These are phyloP conservation scores for Rhizopogon sp. DNA, from an alignment of 768 basidiomycete genomes.

Conservation along the genomic window DNA sequence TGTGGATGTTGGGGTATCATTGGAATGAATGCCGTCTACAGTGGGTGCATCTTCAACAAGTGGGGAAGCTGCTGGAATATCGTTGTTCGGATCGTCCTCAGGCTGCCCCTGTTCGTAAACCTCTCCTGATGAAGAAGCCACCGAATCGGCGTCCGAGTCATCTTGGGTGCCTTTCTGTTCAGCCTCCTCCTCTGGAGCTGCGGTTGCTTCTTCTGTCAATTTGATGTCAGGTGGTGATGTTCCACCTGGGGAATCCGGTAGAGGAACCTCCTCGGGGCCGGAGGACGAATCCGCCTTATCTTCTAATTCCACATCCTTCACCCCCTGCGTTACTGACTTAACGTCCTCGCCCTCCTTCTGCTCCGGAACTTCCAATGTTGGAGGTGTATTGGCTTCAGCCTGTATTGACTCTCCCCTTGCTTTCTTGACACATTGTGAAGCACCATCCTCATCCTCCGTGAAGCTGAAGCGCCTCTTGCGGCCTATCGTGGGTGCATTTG, in stretches of 20 bases:
- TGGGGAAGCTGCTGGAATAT: background rate
- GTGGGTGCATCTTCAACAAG: slow-evolving; percentile 5
- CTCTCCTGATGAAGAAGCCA: slow-evolving; percentile 17
- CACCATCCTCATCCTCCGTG: slow-evolving; percentile 34
- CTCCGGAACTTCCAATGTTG: slow-evolving; percentile 18
- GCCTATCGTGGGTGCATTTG: slow-evolving; percentile 65
- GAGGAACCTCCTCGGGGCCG: slow-evolving; percentile 29
- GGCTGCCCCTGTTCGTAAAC: slow-evolving; percentile 3
- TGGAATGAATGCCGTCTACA: slow-evolving; percentile 5
- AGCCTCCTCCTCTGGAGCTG: slow-evolving; percentile 7
- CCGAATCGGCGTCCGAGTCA: slow-evolving; percentile 12
- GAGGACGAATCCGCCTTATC: slow-evolving; percentile 22
- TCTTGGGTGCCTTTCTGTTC: slow-evolving; percentile 9
- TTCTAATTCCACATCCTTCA: slow-evolving; percentile 62
- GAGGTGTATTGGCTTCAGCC: slow-evolving; percentile 21
- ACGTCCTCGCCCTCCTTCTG: slow-evolving; percentile 41
- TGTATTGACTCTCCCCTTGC: slow-evolving; percentile 37
- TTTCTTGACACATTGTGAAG: slow-evolving; percentile 28
- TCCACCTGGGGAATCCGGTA: slow-evolving; percentile 33
- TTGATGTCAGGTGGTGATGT: slow-evolving; percentile 14
- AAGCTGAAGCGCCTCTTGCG: slow-evolving; percentile 61
- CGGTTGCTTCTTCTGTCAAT: slow-evolving; percentile 1
- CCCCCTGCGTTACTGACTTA: slow-evolving; percentile 68
- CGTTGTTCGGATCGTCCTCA: slow-evolving; percentile 1
- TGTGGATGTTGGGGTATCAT: slow-evolving; percentile 7